Conservation (phyloP, 805 yeast species). For the Yueomyces sinensis region DNA sequence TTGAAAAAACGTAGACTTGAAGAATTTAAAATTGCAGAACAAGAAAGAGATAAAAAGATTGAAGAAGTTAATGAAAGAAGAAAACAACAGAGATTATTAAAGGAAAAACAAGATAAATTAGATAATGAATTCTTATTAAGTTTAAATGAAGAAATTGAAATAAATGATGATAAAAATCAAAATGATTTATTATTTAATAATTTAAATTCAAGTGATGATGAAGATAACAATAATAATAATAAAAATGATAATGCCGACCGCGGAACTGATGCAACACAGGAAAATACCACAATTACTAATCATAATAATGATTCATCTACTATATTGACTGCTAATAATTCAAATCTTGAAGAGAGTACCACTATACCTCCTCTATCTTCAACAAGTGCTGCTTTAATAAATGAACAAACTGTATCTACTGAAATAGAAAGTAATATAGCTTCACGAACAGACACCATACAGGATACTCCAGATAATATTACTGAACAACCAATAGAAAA, state of each 20-base stretch:
- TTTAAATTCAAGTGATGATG: slow-evolving; percentile 19
- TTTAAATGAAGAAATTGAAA: slow-evolving; percentile 11
- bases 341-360: too few species aligned
- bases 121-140: too few species aligned
- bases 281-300: neutral
- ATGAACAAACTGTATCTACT: too few species aligned
- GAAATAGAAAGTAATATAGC: too few species aligned
- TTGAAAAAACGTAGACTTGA: slow-evolving; percentile 9
- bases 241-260: neutral
- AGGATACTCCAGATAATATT: too few species aligned
- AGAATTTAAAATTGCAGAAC: slow-evolving; percentile 21
- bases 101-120: slow-evolving; percentile 3
- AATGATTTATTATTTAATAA: slow-evolving; percentile 21
- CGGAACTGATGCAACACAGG: neutral
- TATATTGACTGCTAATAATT: too few species aligned
- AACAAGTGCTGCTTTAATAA: too few species aligned
- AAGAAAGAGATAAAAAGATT: slow-evolving; percentile 21
- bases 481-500: too few species aligned
- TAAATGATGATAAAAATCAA: slow-evolving; percentile 14
- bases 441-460: neutral
- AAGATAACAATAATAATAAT: slow-evolving; percentile 12
- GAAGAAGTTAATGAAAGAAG: slow-evolving; percentile 23
- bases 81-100: slow-evolving; percentile 18
- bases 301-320: too few species aligned
- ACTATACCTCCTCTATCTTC: too few species aligned